Base-by-base conservation (phyloP, 345 rosid species). In the Salix purpurea region DNA sequence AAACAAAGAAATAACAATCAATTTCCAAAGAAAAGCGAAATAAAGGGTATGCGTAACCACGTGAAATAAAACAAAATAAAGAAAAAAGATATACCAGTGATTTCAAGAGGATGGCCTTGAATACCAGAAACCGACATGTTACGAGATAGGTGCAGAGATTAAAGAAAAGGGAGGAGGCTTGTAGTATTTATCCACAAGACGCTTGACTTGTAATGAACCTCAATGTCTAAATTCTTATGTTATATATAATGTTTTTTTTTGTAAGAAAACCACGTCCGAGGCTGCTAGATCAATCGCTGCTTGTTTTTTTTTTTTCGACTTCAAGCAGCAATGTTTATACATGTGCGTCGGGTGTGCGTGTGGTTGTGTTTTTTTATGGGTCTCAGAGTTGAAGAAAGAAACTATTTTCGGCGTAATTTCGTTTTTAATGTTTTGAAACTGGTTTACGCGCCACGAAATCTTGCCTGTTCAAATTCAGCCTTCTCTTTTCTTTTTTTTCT, bases 91-190 rank as follows among this genome's bases (percentile, higher is more conserved):
- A 64, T 84, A 93, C 96, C 96, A 26, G 97, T 91, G 84, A 88
- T 86, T 78, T 93, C 94, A 75, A 93, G 91, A 82, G 84, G 78
- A 72, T 90, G 94, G 75, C 96, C 96, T 80, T 91, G 97, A 67
- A 90, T 85, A 78, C 89, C 85, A 71, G 83, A 50, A 78, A 83
- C 79, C 84, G 88, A 84, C 85, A 79, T 77, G 52, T 75, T 24
- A 23, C 69, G 52, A 30, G 71, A 69, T 40, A 48, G 11, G 0
- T 58, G 23, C 10, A 52, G 60, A 54, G 23, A 54, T 28, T 54
- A 28, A 50, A 48, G 74, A 36, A 5, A 70, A 36, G 1, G 56
- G 36, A 0, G 66, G 24, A 6, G 48, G 69, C 18, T 32, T 42
- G 42, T 13, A 16, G 48, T 34, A 23, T 23, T 24, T 11, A 69